Percentiles rank a stretch among this genome's conserved stretches.
These are phyloP conservation scores for cucumber (Cucumis sativus) DNA, from an alignment of 306 rosid genomes.

Conservation along the genomic window Cucumber_9930_V3 NC_026657.2:38959501-38960000, in stretches of 20 bases:
- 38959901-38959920: background rate
- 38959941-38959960: background rate
- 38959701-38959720: background rate
- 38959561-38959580: background rate
- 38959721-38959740: too few species aligned
- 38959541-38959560: background rate
- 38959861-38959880: background rate
- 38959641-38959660: background rate
- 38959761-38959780: too few species aligned
- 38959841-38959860: too few species aligned
- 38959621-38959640: background rate
- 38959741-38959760: too few species aligned
- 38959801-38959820: too few species aligned
- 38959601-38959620: background rate
- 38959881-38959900: background rate
- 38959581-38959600: background rate
- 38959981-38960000: background rate
- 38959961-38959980: background rate
- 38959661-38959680: background rate
- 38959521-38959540: conserved; percentile 8
- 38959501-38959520: background rate
- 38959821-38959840: too few species aligned
- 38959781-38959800: too few species aligned
- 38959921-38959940: background rate
- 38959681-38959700: background rate